These are phyloP conservation scores for Silene latifolia DNA, from an alignment of 148 eudicot species.

Conservation along the genomic window DNA sequence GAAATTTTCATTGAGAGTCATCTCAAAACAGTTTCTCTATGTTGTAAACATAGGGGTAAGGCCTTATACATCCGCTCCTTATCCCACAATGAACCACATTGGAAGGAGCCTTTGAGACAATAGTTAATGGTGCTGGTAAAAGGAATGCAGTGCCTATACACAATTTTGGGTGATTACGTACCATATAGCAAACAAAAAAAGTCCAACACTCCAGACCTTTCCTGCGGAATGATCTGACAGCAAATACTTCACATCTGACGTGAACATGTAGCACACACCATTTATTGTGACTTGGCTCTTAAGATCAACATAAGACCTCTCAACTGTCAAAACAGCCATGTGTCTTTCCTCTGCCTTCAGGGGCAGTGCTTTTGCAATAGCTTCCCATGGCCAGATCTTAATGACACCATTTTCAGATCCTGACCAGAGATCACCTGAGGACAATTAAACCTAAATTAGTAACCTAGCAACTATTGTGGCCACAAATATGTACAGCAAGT, in stretches of 20 bases:
- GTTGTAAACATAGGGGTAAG: too few relatives aligned
- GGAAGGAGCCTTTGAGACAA: too few relatives aligned
- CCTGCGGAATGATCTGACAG: constrained; percentile 65
- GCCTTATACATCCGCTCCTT: too few relatives aligned
- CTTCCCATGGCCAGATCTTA: constrained; percentile 95
- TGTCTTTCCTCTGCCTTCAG: constrained; percentile 71
- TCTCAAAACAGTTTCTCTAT: too few relatives aligned
- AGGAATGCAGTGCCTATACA: not conserved
- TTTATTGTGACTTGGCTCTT: constrained; percentile 66
- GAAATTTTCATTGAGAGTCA: too few relatives aligned
- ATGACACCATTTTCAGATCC: constrained; percentile 79
- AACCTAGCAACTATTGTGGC: not conserved
- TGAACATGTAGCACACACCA: constrained; percentile 61
- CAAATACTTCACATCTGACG: constrained; percentile 75
- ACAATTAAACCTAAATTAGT: constrained; percentile 15
- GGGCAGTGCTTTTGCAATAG: constrained; percentile 67
- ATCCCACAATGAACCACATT: too few relatives aligned
- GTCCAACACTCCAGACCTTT: constrained; percentile 90
- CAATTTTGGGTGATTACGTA: constrained; percentile 31
- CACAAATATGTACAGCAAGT: not conserved
- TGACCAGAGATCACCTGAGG: constrained; percentile 91
- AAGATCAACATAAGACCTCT: constrained; percentile 86
- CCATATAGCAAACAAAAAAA: constrained; percentile 79
- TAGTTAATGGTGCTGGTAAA: too few relatives aligned
- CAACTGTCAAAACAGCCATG: constrained; percentile 63